Percentiles rank a stretch among this genome's conserved stretches.
Evolutionary conservation across 2,329 filamentous ascomycete species (phyloP).

Genomic region (Exophiala aquamarina): DNA sequence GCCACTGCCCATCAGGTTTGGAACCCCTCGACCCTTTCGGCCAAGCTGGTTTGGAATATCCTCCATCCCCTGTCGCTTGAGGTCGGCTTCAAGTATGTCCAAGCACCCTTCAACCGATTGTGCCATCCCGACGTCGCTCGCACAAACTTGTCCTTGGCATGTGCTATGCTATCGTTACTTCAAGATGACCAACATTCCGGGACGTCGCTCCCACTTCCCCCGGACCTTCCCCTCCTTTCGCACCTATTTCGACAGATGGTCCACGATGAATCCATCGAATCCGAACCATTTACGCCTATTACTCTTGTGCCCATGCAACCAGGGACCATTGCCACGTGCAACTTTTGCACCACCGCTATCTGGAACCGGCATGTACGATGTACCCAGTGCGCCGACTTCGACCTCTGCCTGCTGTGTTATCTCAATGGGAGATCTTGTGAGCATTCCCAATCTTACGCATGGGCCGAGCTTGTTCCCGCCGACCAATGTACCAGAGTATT

Average conservation of each 20-base stretch:
- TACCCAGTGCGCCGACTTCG: slow-evolving; percentile 37
- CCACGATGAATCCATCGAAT: slow-evolving; percentile 34
- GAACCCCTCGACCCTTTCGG: slow-evolving; percentile 36
- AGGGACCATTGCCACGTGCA: slow-evolving; percentile 36
- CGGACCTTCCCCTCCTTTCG: slow-evolving; percentile 31
- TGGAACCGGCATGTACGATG: slow-evolving; percentile 41
- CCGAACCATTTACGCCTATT: slow-evolving; percentile 26
- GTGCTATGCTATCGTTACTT: slow-evolving; percentile 34
- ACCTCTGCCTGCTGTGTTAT: slow-evolving; percentile 37
- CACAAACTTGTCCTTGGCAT: slow-evolving; percentile 32
- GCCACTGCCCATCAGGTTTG: slow-evolving; percentile 39
- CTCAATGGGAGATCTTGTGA: slow-evolving; percentile 38
- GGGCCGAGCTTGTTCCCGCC: slow-evolving; percentile 35
- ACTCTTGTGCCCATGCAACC: slow-evolving; percentile 32
- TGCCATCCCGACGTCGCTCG: slow-evolving; percentile 37
- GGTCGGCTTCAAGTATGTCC: slow-evolving; percentile 36
- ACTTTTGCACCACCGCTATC: slow-evolving; percentile 39
- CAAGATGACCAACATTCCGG: slow-evolving; percentile 23
- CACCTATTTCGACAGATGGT: slow-evolving; percentile 34
- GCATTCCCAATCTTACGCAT: slow-evolving; percentile 34
- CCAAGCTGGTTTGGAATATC: slow-evolving; percentile 40
- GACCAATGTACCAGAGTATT: slow-evolving; percentile 31
- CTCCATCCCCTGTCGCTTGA: slow-evolving; percentile 36
- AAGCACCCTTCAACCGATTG: slow-evolving; percentile 36
- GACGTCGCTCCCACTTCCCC: slow-evolving; percentile 24